phyloP scores from a whole-genome alignment of 345 rosid genomes.

The Laguncularia racemosa region DNA sequence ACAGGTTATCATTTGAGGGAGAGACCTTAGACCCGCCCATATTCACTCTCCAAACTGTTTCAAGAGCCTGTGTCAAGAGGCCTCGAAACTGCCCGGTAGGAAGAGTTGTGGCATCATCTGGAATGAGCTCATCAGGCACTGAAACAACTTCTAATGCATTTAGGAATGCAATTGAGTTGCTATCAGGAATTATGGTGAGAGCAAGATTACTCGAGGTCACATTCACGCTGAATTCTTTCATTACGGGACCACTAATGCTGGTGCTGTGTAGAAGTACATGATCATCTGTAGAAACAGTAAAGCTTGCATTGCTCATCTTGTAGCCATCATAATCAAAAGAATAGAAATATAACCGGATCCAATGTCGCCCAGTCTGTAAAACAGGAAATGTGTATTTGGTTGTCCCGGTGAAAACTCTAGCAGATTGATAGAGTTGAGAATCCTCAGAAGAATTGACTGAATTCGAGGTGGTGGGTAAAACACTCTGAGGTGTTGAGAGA shows the following conservation, averaged over 20 bases:
- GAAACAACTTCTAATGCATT: constrained; percentile 82
- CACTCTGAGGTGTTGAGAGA: constrained; percentile 34
- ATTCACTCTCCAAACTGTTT: constrained; percentile 71
- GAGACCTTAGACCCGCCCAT: constrained; percentile 76
- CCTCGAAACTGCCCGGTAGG: constrained; percentile 33
- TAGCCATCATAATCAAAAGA: constrained; percentile 48
- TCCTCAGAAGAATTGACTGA: constrained; percentile 25
- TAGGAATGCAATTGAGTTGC: constrained; percentile 52
- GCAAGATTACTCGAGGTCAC: constrained; percentile 39
- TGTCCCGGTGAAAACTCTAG: constrained; percentile 50
- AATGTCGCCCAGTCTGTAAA: constrained; percentile 52
- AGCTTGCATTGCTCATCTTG: constrained; percentile 49
- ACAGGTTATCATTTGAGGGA: constrained; percentile 53
- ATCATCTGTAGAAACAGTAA: constrained; percentile 46
- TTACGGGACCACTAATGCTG: constrained; percentile 21
- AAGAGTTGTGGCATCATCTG: constrained; percentile 20
- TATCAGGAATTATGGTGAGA: constrained; percentile 52
- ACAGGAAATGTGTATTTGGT: constrained; percentile 62
- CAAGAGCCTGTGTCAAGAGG: constrained; percentile 49
- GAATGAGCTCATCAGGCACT: constrained; percentile 52
- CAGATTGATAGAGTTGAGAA: constrained; percentile 64
- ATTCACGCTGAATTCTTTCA: constrained; percentile 67
- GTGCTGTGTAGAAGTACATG: constrained; percentile 50
- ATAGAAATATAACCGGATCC: constrained; percentile 80
- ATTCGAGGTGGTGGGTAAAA: constrained; percentile 33